These are phyloP conservation scores for Podospora comata DNA, from an alignment of 495 filamentous ascomycete genomes.

Conservation along the genomic window DNA sequence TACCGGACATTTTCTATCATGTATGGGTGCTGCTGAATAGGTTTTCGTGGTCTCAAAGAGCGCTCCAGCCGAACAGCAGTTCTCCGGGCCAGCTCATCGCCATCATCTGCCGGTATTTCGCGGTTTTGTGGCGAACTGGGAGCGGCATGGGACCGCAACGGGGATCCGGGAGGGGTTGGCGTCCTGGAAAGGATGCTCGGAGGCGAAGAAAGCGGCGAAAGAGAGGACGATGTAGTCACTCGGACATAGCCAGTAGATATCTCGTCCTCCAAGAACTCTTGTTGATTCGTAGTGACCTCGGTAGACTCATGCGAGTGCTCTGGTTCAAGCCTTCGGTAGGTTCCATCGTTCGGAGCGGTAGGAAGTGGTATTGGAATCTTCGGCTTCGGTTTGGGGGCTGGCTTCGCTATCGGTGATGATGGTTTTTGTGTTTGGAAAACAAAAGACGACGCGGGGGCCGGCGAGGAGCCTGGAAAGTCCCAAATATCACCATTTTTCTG, in stretches of 20 bases:
- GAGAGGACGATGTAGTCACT: not conserved
- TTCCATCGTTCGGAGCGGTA: not conserved
- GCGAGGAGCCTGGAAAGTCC: conserved; percentile 14
- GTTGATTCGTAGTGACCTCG: not conserved
- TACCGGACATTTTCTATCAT: conserved; percentile 66
- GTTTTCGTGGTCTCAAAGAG: conserved; percentile 63
- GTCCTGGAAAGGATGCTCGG: conserved; percentile 21
- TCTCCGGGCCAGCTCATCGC: conserved; percentile 24
- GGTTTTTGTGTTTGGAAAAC: not conserved
- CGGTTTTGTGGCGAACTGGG: conserved; percentile 3
- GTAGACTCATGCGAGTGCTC: not conserved
- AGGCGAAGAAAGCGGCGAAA: conserved; percentile 16
- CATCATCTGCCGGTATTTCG: conserved; percentile 7
- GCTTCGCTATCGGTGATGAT: not conserved
- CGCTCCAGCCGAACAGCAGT: conserved; percentile 32
- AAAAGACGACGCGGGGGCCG: not conserved
- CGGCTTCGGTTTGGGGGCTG: not conserved
- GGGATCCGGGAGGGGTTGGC: conserved; percentile 15
- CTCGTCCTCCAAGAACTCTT: conserved; percentile 15
- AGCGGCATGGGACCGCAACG: not conserved
- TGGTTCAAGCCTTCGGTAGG: not conserved
- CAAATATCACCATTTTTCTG: conserved; percentile 11
- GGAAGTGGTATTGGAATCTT: not conserved
- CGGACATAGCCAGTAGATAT: conserved; percentile 21
- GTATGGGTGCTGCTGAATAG: conserved; percentile 75